Conservation (phyloP, 2,329 filamentous ascomycete genomes). For the Polychaeton citri region DNA sequence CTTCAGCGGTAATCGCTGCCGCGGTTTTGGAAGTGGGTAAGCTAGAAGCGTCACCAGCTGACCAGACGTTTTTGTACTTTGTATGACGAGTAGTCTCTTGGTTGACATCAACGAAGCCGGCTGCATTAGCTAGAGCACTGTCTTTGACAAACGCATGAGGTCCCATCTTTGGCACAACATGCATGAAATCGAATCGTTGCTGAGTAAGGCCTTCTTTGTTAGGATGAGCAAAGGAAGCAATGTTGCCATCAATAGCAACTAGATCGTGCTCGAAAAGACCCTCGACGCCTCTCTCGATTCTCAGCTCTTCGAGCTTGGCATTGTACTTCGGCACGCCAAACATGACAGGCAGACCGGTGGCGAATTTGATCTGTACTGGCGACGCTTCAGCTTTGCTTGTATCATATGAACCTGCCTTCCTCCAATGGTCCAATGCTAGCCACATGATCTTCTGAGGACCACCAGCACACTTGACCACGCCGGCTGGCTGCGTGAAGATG, state of each 20-base stretch:
- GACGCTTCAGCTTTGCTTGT: slow-evolving; percentile 13
- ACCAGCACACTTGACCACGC: slow-evolving; percentile 27
- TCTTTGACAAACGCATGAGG: slow-evolving; percentile 24
- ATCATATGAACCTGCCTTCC: slow-evolving; percentile 22
- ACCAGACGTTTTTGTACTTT: slow-evolving; percentile 27
- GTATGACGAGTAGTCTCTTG: slow-evolving; percentile 23
- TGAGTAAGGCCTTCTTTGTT: slow-evolving; percentile 8
- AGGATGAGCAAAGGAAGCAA: slow-evolving; percentile 19
- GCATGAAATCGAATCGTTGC: slow-evolving; percentile 24
- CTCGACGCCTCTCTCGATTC: slow-evolving; percentile 22
- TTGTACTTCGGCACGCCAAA: slow-evolving; percentile 28
- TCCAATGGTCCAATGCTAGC: slow-evolving; percentile 27
- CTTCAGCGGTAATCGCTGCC: slow-evolving; percentile 25
- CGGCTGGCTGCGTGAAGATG: slow-evolving; percentile 26
- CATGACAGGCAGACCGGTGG: slow-evolving; percentile 26
- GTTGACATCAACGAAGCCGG: slow-evolving; percentile 25
- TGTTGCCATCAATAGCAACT: slow-evolving; percentile 23
- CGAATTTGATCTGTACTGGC: slow-evolving; percentile 24
- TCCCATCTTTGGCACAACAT: slow-evolving; percentile 25
- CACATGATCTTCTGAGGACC: slow-evolving; percentile 30
- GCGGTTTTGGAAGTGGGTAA: slow-evolving; percentile 27
- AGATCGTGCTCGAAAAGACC: slow-evolving; percentile 27
- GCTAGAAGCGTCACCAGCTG: slow-evolving; percentile 24
- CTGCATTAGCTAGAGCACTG: slow-evolving; percentile 21
- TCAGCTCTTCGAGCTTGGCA: slow-evolving; percentile 22